Evolutionary conservation across 805 yeast species (phyloP).

Genomic region (Metschnikowia noctiluminum): DNA sequence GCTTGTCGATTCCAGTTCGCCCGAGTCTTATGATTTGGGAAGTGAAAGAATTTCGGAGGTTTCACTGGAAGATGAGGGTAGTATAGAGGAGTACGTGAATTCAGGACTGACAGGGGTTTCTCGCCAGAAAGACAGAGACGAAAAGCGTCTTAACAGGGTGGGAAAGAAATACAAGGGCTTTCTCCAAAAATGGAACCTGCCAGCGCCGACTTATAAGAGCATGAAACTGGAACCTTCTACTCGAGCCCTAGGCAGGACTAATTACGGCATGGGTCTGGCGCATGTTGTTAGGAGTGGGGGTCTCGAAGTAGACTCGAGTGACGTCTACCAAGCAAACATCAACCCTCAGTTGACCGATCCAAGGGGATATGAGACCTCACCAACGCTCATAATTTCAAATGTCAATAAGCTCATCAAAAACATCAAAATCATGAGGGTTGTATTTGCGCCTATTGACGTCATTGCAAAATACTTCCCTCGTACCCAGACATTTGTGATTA

Average conservation of each 20-base stretch:
- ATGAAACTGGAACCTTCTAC: neutral
- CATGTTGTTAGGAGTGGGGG: neutral
- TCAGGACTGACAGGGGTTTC: neutral
- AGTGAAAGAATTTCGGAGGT: slow-evolving; percentile 9
- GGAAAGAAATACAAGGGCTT: slow-evolving; percentile 20
- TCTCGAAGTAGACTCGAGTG: no score
- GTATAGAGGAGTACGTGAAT: neutral
- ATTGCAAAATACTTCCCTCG: slow-evolving; percentile 36
- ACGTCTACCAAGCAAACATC: no score
- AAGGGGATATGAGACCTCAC: slow-evolving; percentile 3
- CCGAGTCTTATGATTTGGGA: neutral
- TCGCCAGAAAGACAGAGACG: neutral
- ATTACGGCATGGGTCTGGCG: neutral
- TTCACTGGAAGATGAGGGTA: neutral
- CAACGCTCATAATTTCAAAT: slow-evolving; percentile 18
- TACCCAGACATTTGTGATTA: slow-evolving; percentile 38
- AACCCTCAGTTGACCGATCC: neutral
- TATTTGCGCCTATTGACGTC: slow-evolving; percentile 41
- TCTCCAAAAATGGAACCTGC: slow-evolving; percentile 31
- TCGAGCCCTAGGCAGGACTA: neutral
- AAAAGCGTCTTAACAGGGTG: neutral
- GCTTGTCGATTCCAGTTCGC: slow-evolving; percentile 24
- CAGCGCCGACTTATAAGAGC: slow-evolving; percentile 17
- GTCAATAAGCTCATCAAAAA: slow-evolving; percentile 32
- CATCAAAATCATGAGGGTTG: slow-evolving; percentile 32